phyloP scores from a whole-genome alignment of 1,284 basidiomycete genomes.

The Xanthoconium separans region DNA sequence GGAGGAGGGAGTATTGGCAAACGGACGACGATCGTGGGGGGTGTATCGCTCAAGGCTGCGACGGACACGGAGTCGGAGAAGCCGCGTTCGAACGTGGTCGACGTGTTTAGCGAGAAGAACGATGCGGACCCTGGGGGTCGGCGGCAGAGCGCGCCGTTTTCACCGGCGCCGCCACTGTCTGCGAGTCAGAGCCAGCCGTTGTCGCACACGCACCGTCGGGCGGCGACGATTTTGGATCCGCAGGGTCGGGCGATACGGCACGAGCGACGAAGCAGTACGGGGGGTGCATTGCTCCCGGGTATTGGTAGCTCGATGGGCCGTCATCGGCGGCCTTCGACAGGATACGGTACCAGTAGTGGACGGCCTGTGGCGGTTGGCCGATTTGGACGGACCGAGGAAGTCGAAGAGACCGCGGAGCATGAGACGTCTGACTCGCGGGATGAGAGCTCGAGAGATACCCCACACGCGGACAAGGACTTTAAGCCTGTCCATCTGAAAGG shows the following conservation, averaged over 20 bases:
- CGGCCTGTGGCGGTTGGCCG: slow-evolving; percentile 45
- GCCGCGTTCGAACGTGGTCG: slow-evolving; percentile 9
- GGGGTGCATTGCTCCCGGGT: slow-evolving; percentile 54
- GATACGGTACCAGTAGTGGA: slow-evolving; percentile 41
- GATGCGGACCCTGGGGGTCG: slow-evolving; percentile 19
- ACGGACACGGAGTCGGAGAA: slow-evolving; percentile 31
- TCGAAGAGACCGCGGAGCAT: slow-evolving; percentile 42
- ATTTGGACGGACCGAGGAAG: slow-evolving; percentile 52
- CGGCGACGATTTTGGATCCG: slow-evolving; percentile 73
- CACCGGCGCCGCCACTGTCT: slow-evolving; percentile 39
- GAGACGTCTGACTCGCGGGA: slow-evolving; percentile 39
- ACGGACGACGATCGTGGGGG: slow-evolving; percentile 50
- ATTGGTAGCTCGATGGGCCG: slow-evolving; percentile 60
- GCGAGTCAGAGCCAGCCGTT: slow-evolving; percentile 58
- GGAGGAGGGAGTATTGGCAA: slow-evolving; percentile 41
- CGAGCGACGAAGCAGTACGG: slow-evolving; percentile 75
- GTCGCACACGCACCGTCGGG: slow-evolving; percentile 58
- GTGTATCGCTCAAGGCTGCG: slow-evolving; percentile 46
- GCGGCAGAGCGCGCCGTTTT: slow-evolving; percentile 34
- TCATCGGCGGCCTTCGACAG: slow-evolving; percentile 65
- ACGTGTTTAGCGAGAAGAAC: slow-evolving; percentile 18
- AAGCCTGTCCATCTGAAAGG: slow-evolving; percentile 91
- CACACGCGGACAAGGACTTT: slow-evolving; percentile 63
- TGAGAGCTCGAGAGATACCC: slow-evolving; percentile 35
- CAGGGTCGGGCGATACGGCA: slow-evolving; percentile 58